Percentiles rank a stretch among this genome's conserved stretches.
These are phyloP conservation scores for Colletotrichum tofieldiae DNA, from an alignment of 2,329 filamentous ascomycete species.

Conservation along the genomic window DNA sequence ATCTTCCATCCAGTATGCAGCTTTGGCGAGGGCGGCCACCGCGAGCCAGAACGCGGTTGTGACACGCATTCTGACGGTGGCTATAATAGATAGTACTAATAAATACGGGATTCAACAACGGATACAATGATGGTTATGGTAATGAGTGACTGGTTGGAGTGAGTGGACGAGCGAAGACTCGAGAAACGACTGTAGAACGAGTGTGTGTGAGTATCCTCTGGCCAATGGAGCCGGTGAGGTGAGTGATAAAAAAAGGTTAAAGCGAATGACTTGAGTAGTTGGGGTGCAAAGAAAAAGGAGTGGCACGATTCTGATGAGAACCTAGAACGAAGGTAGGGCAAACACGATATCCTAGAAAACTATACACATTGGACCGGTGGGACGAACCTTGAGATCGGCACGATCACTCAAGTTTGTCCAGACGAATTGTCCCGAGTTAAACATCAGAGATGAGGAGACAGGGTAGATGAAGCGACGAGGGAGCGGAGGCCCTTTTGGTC, in stretches of 20 bases:
- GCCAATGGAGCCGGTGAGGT: not conserved
- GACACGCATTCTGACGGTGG: slow-evolving; percentile 36
- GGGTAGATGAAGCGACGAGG: not conserved
- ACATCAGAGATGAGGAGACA: not conserved
- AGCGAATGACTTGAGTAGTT: not conserved
- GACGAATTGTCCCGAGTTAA: not conserved
- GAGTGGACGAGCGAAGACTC: not conserved
- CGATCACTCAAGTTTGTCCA: not conserved
- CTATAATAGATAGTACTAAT: not conserved
- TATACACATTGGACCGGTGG: slow-evolving; percentile 21
- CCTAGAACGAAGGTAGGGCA: not conserved
- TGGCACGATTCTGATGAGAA: slow-evolving; percentile 16
- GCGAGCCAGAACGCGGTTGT: slow-evolving; percentile 37
- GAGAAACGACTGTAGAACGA: not conserved
- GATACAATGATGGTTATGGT: not conserved
- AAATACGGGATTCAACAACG: not conserved
- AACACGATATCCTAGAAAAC: not conserved
- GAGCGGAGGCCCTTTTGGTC: not conserved
- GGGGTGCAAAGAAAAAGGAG: not conserved
- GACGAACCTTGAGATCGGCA: not conserved
- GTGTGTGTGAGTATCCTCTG: not conserved
- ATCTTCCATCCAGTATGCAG: slow-evolving; percentile 60
- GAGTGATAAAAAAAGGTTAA: not conserved
- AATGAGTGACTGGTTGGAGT: slow-evolving; percentile 1
- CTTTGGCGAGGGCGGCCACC: slow-evolving; percentile 42